These are phyloP conservation scores for Pestalotiopsis sp. DNA, from an alignment of 2,329 filamentous ascomycete genomes.

Conservation along the genomic window DNA sequence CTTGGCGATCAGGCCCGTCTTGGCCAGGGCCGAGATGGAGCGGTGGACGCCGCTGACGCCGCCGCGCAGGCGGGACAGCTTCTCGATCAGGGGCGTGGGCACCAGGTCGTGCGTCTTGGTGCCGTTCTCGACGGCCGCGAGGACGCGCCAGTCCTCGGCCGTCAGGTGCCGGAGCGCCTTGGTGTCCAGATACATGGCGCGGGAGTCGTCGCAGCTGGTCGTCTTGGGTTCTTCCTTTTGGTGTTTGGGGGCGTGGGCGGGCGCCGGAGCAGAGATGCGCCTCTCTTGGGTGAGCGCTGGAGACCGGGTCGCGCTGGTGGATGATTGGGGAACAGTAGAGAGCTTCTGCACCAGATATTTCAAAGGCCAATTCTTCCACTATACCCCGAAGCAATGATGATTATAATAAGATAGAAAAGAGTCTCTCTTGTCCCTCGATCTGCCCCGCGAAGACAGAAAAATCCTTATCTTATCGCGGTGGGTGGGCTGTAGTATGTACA, in stretches of 20 bases:
- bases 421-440: not conserved
- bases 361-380: not conserved
- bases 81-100: conserved; percentile 84
- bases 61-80: conserved; percentile 78
- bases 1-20: conserved; percentile 86
- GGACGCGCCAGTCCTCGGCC: conserved; percentile 90
- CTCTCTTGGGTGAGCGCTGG: too few relatives aligned
- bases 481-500: not conserved
- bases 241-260: not conserved
- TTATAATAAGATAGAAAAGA: not conserved
- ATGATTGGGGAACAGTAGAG: too few relatives aligned
- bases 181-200: conserved; percentile 89
- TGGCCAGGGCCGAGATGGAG: conserved; percentile 88
- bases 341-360: not conserved
- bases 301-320: too few relatives aligned
- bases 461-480: not conserved
- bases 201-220: not conserved
- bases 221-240: not conserved
- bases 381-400: not conserved
- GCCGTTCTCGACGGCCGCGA: conserved; percentile 89
- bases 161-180: conserved; percentile 91
- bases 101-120: conserved; percentile 98
- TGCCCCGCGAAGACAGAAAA: not conserved
- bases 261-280: not conserved
- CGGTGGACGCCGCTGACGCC: conserved; percentile 79